Percentiles rank a stretch among this genome's conserved stretches.
phyloP scores from a whole-genome alignment of 2,329 filamentous ascomycete species.

The Sporothrix humicola region DNA sequence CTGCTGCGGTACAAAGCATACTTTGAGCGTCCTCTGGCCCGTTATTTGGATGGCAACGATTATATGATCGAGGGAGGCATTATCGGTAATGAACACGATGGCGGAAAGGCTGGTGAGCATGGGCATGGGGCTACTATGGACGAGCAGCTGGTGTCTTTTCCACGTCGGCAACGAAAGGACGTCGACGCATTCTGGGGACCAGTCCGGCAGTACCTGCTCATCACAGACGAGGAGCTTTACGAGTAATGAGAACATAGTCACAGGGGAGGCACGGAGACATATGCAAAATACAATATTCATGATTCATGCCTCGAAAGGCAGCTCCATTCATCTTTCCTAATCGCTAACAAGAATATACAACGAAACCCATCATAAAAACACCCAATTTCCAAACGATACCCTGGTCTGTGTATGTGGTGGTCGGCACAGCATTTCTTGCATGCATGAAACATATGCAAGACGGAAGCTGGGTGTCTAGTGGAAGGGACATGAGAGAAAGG shows the following conservation, averaged over 20 bases:
- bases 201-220: conserved; percentile 26
- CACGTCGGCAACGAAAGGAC: neutral
- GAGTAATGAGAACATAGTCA: neutral
- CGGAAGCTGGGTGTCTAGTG: neutral
- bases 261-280: neutral
- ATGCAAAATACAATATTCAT: conserved; percentile 5
- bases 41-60: neutral
- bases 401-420: conserved; percentile 5
- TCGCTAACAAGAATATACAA: conserved; percentile 27
- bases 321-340: conserved; percentile 27
- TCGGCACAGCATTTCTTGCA: neutral
- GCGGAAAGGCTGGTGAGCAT: neutral
- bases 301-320: neutral
- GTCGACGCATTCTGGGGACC: conserved; percentile 28
- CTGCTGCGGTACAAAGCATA: conserved; percentile 21
- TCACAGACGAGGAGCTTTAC: conserved; percentile 32
- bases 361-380: neutral
- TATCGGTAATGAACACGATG: no score
- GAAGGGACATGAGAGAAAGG: neutral
- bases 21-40: conserved; percentile 16
- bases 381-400: conserved; percentile 9
- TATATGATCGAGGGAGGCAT: neutral
- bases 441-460: neutral
- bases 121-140: no score
- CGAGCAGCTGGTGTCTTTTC: neutral